These are phyloP conservation scores for Lotmaria passim DNA, from an alignment of 208 protist genomes.

Conservation along the genomic window DNA sequence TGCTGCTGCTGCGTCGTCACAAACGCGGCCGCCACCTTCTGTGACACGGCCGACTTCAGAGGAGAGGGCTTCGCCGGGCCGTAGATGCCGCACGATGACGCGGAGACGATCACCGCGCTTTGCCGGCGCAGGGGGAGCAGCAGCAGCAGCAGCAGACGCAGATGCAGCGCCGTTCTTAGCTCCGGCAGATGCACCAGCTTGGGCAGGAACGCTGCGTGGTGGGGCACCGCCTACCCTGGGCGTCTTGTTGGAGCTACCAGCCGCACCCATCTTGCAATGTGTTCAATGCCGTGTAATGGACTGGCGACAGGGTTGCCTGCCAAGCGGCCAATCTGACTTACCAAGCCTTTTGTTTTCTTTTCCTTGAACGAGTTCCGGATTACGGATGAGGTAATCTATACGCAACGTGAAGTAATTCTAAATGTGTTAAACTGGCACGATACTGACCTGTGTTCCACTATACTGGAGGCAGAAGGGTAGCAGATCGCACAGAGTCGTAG, in stretches of 20 bases:
- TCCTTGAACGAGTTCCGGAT: no score
- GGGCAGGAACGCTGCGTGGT: neutral
- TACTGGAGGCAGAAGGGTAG: no score
- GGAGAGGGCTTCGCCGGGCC: conserved; percentile 30
- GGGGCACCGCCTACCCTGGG: neutral
- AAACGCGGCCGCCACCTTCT: neutral
- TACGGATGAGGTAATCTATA: no score
- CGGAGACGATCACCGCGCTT: conserved; percentile 21
- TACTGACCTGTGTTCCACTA: no score
- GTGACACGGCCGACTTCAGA: conserved; percentile 37
- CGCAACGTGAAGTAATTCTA: no score
- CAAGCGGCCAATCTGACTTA: no score
- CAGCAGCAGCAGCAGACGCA: neutral
- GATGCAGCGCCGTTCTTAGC: neutral
- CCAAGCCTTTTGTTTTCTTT: no score
- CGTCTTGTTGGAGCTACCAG: conserved; percentile 33
- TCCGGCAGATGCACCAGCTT: conserved; percentile 16
- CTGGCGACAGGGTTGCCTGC: no score
- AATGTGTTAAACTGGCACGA: no score
- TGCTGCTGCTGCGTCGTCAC: neutral
- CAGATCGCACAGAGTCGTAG: no score
- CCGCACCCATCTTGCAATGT: conserved; percentile 43
- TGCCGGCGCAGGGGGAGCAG: neutral
- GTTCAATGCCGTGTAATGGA: neutral
- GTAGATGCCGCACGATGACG: conserved; percentile 29